A percentile compares a stretch with the other conserved stretches of the same genome.
These are phyloP conservation scores for Sphaceloma murrayae DNA, from an alignment of 2,329 filamentous ascomycete genomes.

Conservation along the genomic window DNA sequence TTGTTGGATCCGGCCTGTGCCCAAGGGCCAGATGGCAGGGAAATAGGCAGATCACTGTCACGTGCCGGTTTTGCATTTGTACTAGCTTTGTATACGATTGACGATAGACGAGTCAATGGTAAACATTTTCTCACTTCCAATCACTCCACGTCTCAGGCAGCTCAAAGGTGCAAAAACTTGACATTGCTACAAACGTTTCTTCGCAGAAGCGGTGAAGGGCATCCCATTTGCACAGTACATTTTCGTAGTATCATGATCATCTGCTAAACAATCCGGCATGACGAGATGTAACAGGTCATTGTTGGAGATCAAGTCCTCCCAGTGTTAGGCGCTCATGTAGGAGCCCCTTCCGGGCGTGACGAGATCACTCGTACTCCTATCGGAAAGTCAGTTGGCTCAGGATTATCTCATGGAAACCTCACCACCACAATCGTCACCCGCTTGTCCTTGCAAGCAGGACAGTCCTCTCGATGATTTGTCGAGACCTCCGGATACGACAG, in stretches of 20 bases:
- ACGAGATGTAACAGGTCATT: no score
- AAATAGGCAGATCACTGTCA: not conserved
- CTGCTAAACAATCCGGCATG: no score
- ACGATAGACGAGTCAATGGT: no score
- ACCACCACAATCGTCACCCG: conserved; percentile 6
- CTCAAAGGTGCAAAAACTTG: no score
- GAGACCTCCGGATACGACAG: conserved; percentile 5
- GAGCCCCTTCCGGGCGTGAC: not conserved
- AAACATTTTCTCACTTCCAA: no score
- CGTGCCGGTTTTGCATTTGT: not conserved
- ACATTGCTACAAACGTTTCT: no score
- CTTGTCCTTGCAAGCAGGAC: not conserved
- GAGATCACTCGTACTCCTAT: not conserved
- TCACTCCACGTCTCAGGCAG: no score
- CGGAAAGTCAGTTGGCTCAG: not conserved
- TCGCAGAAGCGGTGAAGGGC: no score
- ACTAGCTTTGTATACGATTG: not conserved
- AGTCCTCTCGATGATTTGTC: not conserved
- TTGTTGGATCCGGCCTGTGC: conserved; percentile 51
- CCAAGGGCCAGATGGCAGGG: conserved; percentile 40
- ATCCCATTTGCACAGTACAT: no score
- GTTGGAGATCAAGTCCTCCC: not conserved
- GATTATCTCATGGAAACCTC: not conserved
- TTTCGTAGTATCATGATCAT: no score
- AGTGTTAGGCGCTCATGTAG: not conserved